Evolutionary conservation across 2,329 filamentous ascomycete genomes (phyloP), one percentile per base, ranked within the genome.

Genomic region (Exophiala aquamarina): DNA sequence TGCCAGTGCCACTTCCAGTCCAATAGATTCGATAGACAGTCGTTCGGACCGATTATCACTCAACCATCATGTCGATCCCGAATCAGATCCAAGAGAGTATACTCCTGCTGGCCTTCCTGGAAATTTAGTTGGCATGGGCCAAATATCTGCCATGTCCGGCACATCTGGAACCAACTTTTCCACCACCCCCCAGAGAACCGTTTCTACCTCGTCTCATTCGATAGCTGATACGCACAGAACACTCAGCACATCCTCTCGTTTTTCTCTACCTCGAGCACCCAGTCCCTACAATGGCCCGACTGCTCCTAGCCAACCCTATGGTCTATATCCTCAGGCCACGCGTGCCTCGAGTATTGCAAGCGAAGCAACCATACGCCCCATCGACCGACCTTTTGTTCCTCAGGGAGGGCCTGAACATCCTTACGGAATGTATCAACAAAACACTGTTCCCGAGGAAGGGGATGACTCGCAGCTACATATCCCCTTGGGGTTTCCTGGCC

Each of bases 371-470:
- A 71, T 79, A 35, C 78, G 77, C 18, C 75, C 78, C 11, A 68
- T 76, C 7, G 81, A 77, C 63, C 76, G 70, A 55, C 77, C 83
- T 3, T 81, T 84, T 57, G 73, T 74, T 9, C 79, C 79, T 10
- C 79, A 75, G 40, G 82, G 82, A 2, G 55, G 55, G 6, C 90
- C 90, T 7, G 81, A 87, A 49, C 90, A 95, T 62, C 90, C 90
- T 0, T 96, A 96, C 63, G 81, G 78, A 32, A 81, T 95, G 75
- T 96, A 95, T 60, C 78, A 87, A 4, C 91, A 96, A 63, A 89
- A 83, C 57, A 88, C 87, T 0, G 76, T 81, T 3, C 67, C 76
- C 1, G 81, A 85, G 50, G 74, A 81, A 59, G 74, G 74, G 48
- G 63, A 72, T 53, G 65, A 68, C 36, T 70, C 61, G 41, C 45